Evolutionary conservation across 352 stramenopile genomes (phyloP).

Genomic region (Pythium coloratum): DNA sequence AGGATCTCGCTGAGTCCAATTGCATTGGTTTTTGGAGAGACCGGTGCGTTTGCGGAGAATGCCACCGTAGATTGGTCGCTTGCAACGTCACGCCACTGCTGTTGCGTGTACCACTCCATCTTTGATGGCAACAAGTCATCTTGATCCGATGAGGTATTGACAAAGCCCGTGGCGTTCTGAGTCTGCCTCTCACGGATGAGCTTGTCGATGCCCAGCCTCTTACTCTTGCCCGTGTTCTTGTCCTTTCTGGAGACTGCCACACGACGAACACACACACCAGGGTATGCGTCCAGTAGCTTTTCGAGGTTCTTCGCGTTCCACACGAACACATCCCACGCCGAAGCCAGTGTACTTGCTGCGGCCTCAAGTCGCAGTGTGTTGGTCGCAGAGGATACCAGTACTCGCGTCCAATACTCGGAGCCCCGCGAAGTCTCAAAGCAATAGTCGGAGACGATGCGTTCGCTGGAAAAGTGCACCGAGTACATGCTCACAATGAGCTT

Average conservation of each 20-base stretch:
- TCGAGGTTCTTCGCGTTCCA: background rate
- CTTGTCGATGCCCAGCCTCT: background rate
- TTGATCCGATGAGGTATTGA: background rate
- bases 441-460: background rate
- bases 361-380: background rate
- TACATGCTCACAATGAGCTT: conserved; percentile 16
- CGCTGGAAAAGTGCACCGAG: conserved; percentile 8
- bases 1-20: background rate
- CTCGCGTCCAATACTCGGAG: background rate
- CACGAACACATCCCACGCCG: background rate
- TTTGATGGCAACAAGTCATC: conserved; percentile 8
- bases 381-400: background rate
- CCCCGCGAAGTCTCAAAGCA: background rate
- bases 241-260: background rate
- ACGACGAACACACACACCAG: background rate
- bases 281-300: background rate
- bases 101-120: conserved; percentile 21
- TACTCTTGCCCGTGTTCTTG: background rate
- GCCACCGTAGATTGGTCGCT: background rate
- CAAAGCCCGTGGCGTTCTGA: background rate
- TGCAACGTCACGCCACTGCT: background rate
- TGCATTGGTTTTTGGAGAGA: background rate
- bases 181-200: background rate
- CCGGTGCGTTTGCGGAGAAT: too few species aligned
- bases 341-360: background rate